Evolutionary conservation across 805 yeast genomes (phyloP).

Genomic region (Candida tallmaniae): DNA sequence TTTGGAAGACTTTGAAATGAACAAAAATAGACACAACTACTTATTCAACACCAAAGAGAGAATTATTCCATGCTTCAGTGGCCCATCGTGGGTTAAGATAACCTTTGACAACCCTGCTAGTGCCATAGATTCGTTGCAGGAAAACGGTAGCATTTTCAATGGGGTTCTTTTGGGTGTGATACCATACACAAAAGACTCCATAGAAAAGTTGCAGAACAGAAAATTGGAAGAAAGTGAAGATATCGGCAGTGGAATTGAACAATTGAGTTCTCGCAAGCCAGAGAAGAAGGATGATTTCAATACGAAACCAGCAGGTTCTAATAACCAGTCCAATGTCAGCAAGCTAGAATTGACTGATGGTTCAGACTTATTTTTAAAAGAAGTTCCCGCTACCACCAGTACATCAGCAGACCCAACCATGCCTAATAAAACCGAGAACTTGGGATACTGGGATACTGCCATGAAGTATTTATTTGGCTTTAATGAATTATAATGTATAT

Average conservation of each 20-base stretch:
- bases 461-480: constrained; percentile 39
- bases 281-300: constrained; percentile 4
- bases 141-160: constrained; percentile 69
- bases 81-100: constrained; percentile 86
- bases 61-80: constrained; percentile 68
- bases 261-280: constrained; percentile 1
- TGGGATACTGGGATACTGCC: constrained; percentile 29
- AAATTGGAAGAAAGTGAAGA: constrained; percentile 42
- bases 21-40: constrained; percentile 11
- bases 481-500: constrained; percentile 31
- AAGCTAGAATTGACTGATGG: constrained; percentile 39
- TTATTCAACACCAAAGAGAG: constrained; percentile 12
- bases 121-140: constrained; percentile 80
- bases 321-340: constrained; percentile 5
- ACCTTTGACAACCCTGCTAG: constrained; percentile 73
- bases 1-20: constrained; percentile 62
- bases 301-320: constrained; percentile 1
- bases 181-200: constrained; percentile 57
- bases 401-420: constrained; percentile 2
- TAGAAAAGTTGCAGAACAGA: constrained; percentile 54
- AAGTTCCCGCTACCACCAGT: constrained; percentile 1
- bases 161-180: constrained; percentile 65
- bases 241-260: constrained; percentile 37
- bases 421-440: constrained; percentile 22
- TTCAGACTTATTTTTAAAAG: constrained; percentile 28